phyloP scores from a whole-genome alignment of 2,329 filamentous ascomycete species.

The Decorospora gaudefroyi region DNA sequence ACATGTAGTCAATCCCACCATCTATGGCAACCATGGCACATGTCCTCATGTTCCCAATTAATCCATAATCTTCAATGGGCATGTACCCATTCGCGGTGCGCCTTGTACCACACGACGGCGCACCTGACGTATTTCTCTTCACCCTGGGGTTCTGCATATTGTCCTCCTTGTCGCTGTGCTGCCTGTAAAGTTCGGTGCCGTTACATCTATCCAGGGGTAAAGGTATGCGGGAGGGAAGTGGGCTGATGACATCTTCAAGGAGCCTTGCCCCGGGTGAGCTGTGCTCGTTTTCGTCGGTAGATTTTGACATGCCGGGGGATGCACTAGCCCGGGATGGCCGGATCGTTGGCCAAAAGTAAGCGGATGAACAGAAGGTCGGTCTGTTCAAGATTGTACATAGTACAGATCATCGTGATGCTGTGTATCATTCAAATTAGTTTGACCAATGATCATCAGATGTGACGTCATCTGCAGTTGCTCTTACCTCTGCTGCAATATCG shows the following conservation, averaged over 20 bases:
- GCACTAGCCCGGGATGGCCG: conserved; percentile 8
- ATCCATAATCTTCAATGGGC: conserved; percentile 69
- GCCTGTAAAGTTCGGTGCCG: conserved; percentile 15
- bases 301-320: conserved; percentile 13
- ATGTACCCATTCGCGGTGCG: conserved; percentile 36
- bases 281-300: conserved; percentile 5
- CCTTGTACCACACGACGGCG: conserved; percentile 22
- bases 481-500: no score
- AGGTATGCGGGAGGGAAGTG: conserved; percentile 10
- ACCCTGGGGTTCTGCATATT: conserved; percentile 22
- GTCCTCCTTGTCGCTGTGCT: conserved; percentile 11
- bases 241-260: conserved; percentile 17
- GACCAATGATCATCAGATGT: conserved; percentile 11
- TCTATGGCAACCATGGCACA: conserved; percentile 51
- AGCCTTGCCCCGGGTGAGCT: conserved; percentile 12
- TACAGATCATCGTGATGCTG: conserved; percentile 3
- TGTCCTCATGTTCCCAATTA: conserved; percentile 81
- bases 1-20: conserved; percentile 57
- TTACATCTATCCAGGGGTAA: conserved; percentile 13
- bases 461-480: conserved; percentile 11
- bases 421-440: background rate
- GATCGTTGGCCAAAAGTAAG: conserved; percentile 9
- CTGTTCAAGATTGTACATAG: conserved; percentile 6
- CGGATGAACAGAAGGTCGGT: conserved; percentile 3
- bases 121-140: conserved; percentile 11